Base-by-base conservation (phyloP, 164 flowering plant species). In the Cinnamomum chago region DNA sequence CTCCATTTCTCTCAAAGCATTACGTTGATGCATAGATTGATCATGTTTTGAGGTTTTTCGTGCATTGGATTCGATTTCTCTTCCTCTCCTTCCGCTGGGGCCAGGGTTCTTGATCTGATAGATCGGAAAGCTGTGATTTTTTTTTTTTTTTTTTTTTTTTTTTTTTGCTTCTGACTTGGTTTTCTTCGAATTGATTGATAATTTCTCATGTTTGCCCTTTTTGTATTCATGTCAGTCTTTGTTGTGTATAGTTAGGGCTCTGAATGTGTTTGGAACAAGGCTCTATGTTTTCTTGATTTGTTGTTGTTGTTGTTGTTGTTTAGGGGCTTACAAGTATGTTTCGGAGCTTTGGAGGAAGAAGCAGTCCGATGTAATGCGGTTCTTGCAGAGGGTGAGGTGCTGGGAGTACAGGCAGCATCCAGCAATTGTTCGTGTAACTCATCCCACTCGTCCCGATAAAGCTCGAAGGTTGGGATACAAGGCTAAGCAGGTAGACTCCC, bases 301-400 rank as follows among this genome's bases (percentile, higher is more conserved):
- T 27, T 24, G 22, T 18, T 25, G 13, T 66, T 65, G 7, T 60
- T n/a, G n/a, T n/a, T n/a, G 68, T 14, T 77, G 35, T 30, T 52
- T 51, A 89, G 91, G 95, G 73, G 92, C 90, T 35, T 90, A 89
- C 90, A 86, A 80, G 79, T 90, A 89, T 74, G 91, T 90, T 18
- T 85, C 88, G 62, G 92, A 90, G 89, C 80, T 90, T 83, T 89
- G 92, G 92, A 86, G 92, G 85, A 90, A 89, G 90, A 90, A 90
- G 84, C 95, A 89, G 70, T 91, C 95, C 0, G 95, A 91, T 79
- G 92, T 88, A 76, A 91, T 89, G 95, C 85, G 95, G 83, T 91
- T 91, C 76, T 65, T 88, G 82, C 95, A 84, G 81, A 85, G 93
- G 85, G 92, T 89, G 20, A 82, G 93, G 79, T 89, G 92, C 79